Evolutionary conservation across 129 eudicot genomes (phyloP).

Genomic region (Dittrichia graveolens): DNA sequence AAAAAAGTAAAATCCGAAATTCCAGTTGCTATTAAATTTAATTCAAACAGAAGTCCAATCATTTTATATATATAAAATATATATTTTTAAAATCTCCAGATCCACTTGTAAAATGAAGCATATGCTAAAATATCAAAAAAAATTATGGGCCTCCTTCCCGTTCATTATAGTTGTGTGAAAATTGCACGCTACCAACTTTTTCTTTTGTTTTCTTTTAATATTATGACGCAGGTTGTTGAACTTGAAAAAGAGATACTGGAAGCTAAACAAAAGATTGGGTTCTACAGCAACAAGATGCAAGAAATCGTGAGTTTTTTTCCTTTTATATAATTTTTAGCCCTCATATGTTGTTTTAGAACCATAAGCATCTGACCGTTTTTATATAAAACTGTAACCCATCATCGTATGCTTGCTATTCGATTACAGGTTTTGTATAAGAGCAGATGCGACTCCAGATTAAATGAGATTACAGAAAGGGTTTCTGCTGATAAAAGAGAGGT

Average conservation of each 20-base stretch:
- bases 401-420: conserved; percentile 20
- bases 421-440: conserved; percentile 84
- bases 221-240: conserved; percentile 49
- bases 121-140: conserved; percentile 8
- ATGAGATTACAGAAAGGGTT: conserved; percentile 81
- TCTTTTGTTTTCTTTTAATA: background rate
- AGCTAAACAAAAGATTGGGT: conserved; percentile 74
- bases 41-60: background rate
- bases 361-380: conserved; percentile 16
- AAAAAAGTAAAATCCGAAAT: conserved; percentile 52
- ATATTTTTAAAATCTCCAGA: no score
- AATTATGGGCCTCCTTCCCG: background rate
- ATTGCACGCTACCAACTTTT: background rate
- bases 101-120: background rate
- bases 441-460: conserved; percentile 83
- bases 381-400: background rate
- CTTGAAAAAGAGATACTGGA: conserved; percentile 83
- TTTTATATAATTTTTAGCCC: background rate
- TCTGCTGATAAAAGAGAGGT: conserved; percentile 82
- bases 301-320: conserved; percentile 70
- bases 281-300: conserved; percentile 85
- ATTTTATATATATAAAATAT: no score
- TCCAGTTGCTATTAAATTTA: conserved; percentile 9
- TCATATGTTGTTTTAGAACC: conserved; percentile 7
- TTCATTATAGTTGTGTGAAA: conserved; percentile 14